Percentiles rank a stretch among this genome's conserved stretches.
Evolutionary conservation across 2,329 filamentous ascomycete genomes (phyloP).

Genomic region (Rhinocladiella mackenziei): DNA sequence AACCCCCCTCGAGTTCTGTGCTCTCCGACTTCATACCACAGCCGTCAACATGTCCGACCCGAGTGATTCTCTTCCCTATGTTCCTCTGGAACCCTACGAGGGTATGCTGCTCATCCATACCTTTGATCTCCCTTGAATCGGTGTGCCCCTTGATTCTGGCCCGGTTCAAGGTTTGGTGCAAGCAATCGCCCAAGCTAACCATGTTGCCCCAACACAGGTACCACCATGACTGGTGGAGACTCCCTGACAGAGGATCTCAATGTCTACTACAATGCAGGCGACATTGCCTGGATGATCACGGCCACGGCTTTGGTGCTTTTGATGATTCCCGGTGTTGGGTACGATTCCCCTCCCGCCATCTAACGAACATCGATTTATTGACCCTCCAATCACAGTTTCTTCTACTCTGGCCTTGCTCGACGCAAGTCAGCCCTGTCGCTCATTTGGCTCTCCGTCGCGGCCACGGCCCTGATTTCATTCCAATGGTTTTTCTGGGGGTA

Average conservation of each 20-base stretch:
- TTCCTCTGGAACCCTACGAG: constrained; percentile 21
- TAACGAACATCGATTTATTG: constrained; percentile 1
- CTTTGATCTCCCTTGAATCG: neutral
- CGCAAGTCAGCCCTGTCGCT: constrained; percentile 84
- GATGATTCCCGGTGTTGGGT: constrained; percentile 88
- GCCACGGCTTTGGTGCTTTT: constrained; percentile 76
- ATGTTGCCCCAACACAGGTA: constrained; percentile 46
- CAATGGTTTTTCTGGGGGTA: constrained; percentile 98
- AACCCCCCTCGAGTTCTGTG: too few species aligned
- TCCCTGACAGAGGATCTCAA: constrained; percentile 69
- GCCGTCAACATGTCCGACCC: constrained; percentile 34
- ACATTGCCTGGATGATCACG: constrained; percentile 77
- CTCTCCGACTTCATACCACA: too few species aligned
- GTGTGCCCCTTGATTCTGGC: neutral
- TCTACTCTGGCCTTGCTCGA: constrained; percentile 85
- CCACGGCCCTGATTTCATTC: constrained; percentile 73
- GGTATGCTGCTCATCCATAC: constrained; percentile 7
- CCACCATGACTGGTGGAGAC: constrained; percentile 61
- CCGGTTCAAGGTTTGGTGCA: neutral
- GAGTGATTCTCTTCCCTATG: constrained; percentile 22
- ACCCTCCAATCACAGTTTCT: constrained; percentile 58
- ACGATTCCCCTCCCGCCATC: constrained; percentile 27
- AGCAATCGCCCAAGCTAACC: neutral
- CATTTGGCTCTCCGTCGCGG: constrained; percentile 80
- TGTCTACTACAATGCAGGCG: constrained; percentile 78